Conservation (phyloP, 306 rosid genomes). For the Leucaena leucocephala region DNA sequence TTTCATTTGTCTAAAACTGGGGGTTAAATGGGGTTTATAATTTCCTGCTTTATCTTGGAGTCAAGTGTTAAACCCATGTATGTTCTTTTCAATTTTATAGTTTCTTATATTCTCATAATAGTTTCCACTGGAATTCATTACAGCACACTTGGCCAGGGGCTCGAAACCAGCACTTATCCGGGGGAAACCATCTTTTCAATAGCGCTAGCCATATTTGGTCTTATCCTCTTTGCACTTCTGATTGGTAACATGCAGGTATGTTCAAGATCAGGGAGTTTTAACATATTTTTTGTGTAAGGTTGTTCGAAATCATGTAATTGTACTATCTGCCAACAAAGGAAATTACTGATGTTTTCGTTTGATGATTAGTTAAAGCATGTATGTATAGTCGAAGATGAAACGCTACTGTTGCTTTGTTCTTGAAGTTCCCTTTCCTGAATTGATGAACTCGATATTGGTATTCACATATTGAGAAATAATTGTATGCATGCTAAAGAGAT, state of each 20-base stretch:
- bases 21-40: not conserved
- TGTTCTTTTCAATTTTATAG: conserved; percentile 21
- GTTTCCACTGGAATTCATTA: conserved; percentile 22
- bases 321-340: not conserved
- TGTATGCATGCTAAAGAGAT: not conserved
- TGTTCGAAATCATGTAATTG: not conserved
- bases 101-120: conserved; percentile 9
- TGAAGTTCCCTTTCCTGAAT: conserved; percentile 1
- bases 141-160: conserved; percentile 96
- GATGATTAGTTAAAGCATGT: conserved; percentile 1
- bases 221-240: conserved; percentile 89
- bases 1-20: not conserved
- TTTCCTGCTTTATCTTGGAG: not conserved
- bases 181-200: conserved; percentile 86
- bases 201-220: conserved; percentile 73
- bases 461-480: not conserved
- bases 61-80: not conserved
- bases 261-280: conserved; percentile 20
- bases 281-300: not conserved
- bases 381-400: not conserved
- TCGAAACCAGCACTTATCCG: conserved; percentile 76
- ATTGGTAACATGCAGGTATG: conserved; percentile 95
- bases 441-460: not conserved
- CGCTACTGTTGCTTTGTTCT: not conserved
- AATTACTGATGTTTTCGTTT: not conserved